These are phyloP conservation scores for Scedosporium aurantiacum DNA, from an alignment of 2,329 filamentous ascomycete genomes.

Conservation along the genomic window DNA sequence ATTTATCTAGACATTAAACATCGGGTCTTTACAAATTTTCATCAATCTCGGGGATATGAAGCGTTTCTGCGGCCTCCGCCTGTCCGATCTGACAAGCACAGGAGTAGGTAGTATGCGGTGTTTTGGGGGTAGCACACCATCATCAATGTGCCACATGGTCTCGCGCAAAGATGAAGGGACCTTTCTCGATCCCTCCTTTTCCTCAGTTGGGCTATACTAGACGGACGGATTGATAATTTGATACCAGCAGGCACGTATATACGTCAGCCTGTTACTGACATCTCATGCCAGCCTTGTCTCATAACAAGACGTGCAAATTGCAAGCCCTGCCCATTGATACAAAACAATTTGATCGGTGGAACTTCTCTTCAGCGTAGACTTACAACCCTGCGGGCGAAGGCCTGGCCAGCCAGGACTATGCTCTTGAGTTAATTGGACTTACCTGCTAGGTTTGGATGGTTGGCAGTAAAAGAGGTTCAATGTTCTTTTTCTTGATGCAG, in stretches of 20 bases:
- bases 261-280: not conserved
- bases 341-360: not conserved
- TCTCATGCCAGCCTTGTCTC: not conserved
- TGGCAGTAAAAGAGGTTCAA: not conserved
- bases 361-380: too few species aligned
- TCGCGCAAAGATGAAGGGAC: not conserved
- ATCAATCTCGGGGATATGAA: not conserved
- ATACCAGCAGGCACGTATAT: constrained; percentile 1
- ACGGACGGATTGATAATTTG: not conserved
- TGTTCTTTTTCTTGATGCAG: not conserved
- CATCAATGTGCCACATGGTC: not conserved
- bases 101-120: not conserved
- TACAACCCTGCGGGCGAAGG: too few species aligned
- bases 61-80: not conserved
- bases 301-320: not conserved
- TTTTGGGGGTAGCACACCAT: not conserved
- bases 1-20: not conserved
- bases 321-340: not conserved
- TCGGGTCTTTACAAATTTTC: not conserved
- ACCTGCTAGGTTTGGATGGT: too few species aligned
- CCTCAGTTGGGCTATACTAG: not conserved
- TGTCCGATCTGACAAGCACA: not conserved
- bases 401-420: too few species aligned
- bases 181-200: not conserved
- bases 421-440: too few species aligned